Conservation (phyloP, 495 filamentous ascomycete species). For the Talaromyces borbonicus region DNA sequence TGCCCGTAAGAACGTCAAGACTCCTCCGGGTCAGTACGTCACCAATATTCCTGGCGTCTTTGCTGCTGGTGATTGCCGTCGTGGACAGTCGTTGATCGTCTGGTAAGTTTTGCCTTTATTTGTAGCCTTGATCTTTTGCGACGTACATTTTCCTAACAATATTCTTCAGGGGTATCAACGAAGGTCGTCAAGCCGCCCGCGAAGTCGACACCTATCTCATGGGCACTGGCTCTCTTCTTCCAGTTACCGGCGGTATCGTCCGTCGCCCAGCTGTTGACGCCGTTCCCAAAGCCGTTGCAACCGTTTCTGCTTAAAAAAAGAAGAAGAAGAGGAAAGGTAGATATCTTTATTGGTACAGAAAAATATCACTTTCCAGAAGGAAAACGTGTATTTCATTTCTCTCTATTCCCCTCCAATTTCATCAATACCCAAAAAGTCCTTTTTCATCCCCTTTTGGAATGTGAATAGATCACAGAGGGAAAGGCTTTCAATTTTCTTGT, state of each 20-base stretch:
- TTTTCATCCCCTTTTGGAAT: not conserved
- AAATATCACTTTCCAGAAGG: too few species aligned
- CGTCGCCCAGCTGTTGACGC: constrained; percentile 58
- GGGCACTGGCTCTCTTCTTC: constrained; percentile 63
- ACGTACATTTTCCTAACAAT: not conserved
- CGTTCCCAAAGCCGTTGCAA: constrained; percentile 22
- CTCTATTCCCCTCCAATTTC: not conserved
- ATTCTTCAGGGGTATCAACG: constrained; percentile 84
- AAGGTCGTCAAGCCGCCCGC: constrained; percentile 87
- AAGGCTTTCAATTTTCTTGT: not conserved
- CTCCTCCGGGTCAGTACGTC: constrained; percentile 74
- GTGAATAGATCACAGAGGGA: constrained; percentile 2
- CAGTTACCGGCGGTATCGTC: constrained; percentile 91
- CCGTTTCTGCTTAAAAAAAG: constrained; percentile 21
- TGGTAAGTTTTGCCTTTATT: constrained; percentile 53
- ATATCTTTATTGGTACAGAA: too few species aligned
- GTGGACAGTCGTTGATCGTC: constrained; percentile 95
- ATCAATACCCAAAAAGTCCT: not conserved
- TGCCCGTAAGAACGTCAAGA: constrained; percentile 95
- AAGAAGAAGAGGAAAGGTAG: too few species aligned
- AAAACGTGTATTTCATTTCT: not conserved
- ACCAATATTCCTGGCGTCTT: constrained; percentile 89
- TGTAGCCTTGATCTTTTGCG: too few species aligned
- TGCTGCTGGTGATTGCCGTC: constrained; percentile 91
- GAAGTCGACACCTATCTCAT: constrained; percentile 90